Conservation (phyloP, 192 early-diverging fungal species). For the Umbelopsis vinacea region DNA sequence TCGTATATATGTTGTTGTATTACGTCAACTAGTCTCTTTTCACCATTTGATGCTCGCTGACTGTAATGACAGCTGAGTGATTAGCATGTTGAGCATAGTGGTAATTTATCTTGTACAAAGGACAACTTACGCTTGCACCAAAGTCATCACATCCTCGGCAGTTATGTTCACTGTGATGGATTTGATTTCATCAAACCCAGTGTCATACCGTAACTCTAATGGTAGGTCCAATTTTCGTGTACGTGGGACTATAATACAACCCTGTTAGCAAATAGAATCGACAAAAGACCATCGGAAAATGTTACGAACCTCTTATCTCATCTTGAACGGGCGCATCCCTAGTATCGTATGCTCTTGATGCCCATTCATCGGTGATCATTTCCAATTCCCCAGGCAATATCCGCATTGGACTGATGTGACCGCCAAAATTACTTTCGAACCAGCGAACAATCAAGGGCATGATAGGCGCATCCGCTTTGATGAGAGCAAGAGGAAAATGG, state of each 20-base stretch:
- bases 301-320: not conserved
- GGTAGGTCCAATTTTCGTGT: slow-evolving; percentile 7
- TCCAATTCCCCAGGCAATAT: slow-evolving; percentile 7
- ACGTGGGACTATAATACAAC: not conserved
- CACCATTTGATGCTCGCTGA: not conserved
- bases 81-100: not conserved
- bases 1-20: slow-evolving; percentile 11
- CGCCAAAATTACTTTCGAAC: slow-evolving; percentile 19
- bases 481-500: slow-evolving; percentile 7
- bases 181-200: not conserved
- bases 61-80: not conserved
- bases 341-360: not conserved
- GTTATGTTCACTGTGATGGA: slow-evolving; percentile 1
- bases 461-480: slow-evolving; percentile 18
- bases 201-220: slow-evolving; percentile 1
- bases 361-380: slow-evolving; percentile 6
- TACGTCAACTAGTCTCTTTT: not conserved
- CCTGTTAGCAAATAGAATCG: too few species aligned
- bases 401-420: slow-evolving; percentile 14
- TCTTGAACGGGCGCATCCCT: not conserved
- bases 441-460: slow-evolving; percentile 2
- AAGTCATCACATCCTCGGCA: not conserved
- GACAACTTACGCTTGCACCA: not conserved
- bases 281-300: not conserved
- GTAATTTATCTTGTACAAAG: not conserved